phyloP scores from a whole-genome alignment of 202 grass and related monocot genomes.

The Musa balbisiana region DNA sequence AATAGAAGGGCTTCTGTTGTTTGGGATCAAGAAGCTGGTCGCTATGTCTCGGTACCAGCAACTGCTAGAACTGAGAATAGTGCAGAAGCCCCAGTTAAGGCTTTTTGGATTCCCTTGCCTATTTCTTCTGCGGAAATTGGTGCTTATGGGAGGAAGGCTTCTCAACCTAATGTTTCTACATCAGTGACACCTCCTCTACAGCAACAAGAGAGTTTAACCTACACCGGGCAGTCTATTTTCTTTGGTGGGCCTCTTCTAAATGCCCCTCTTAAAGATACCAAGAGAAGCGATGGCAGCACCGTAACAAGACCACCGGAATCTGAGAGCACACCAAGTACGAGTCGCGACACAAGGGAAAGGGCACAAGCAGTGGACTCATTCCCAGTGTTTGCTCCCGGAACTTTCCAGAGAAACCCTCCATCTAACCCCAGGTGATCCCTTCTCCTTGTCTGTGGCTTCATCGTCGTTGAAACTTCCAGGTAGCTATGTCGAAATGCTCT shows the following conservation, averaged over 20 bases:
- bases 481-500: not conserved
- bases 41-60: slow-evolving; percentile 61
- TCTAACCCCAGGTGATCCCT: slow-evolving; percentile 35
- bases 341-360: slow-evolving; percentile 37
- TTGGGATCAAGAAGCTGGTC: slow-evolving; percentile 97
- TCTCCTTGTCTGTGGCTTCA: not conserved
- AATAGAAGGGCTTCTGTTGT: slow-evolving; percentile 65
- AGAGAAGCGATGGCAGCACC: slow-evolving; percentile 13
- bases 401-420: slow-evolving; percentile 43
- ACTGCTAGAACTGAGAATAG: slow-evolving; percentile 41
- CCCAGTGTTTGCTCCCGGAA: slow-evolving; percentile 64
- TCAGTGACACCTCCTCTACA: slow-evolving; percentile 32
- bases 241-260: slow-evolving; percentile 82
- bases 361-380: slow-evolving; percentile 42
- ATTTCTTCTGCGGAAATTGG: slow-evolving; percentile 44
- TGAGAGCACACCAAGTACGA: slow-evolving; percentile 40
- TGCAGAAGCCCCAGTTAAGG: slow-evolving; percentile 28
- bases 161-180: slow-evolving; percentile 28
- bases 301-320: slow-evolving; percentile 38
- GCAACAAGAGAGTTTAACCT: slow-evolving; percentile 52
- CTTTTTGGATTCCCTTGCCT: slow-evolving; percentile 26
- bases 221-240: slow-evolving; percentile 84
- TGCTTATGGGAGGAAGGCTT: slow-evolving; percentile 35
- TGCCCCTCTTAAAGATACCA: slow-evolving; percentile 22
- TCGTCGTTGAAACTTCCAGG: not conserved